phyloP scores from a whole-genome alignment of 805 yeast genomes.

The Monosporozyma servazzii region DNA sequence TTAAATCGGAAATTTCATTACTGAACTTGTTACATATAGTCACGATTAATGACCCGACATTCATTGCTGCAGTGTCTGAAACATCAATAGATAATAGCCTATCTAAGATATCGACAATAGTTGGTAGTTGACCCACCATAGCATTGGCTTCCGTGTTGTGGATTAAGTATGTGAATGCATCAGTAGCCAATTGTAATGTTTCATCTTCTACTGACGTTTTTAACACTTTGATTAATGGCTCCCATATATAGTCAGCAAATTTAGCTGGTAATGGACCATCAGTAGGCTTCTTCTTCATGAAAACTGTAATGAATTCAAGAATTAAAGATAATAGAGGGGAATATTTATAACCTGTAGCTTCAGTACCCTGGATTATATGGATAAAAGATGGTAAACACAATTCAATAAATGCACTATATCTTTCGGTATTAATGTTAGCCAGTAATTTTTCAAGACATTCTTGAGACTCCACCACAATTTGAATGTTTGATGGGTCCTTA shows the following conservation, averaged over 20 bases:
- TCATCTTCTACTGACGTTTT: conserved; percentile 57
- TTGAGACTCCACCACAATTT: conserved; percentile 53
- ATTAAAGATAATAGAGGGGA: conserved; percentile 40
- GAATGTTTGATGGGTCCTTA: conserved; percentile 67
- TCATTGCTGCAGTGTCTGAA: conserved; percentile 74
- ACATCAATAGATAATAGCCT: conserved; percentile 61
- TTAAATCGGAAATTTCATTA: conserved; percentile 28
- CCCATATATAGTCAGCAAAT: conserved; percentile 18
- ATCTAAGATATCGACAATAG: conserved; percentile 44
- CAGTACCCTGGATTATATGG: conserved; percentile 26
- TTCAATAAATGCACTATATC: conserved; percentile 41
- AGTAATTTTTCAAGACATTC: conserved; percentile 60
- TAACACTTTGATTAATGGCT: conserved; percentile 24
- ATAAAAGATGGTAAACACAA: conserved; percentile 45
- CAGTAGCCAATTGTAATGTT: conserved; percentile 68
- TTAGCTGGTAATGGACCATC: conserved; percentile 21
- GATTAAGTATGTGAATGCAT: conserved; percentile 56
- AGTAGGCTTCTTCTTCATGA: conserved; percentile 25
- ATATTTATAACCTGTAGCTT: conserved; percentile 34
- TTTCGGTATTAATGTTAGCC: conserved; percentile 35
- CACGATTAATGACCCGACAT: conserved; percentile 57
- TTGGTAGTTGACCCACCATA: conserved; percentile 10
- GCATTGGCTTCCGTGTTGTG: conserved; percentile 28
- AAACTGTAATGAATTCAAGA: conserved; percentile 26
- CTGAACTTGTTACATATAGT: conserved; percentile 49